Evolutionary conservation across 2,329 filamentous ascomycete genomes (phyloP), one percentile per base, ranked within the genome.

Genomic region (Pochonia chlamydosporia): DNA sequence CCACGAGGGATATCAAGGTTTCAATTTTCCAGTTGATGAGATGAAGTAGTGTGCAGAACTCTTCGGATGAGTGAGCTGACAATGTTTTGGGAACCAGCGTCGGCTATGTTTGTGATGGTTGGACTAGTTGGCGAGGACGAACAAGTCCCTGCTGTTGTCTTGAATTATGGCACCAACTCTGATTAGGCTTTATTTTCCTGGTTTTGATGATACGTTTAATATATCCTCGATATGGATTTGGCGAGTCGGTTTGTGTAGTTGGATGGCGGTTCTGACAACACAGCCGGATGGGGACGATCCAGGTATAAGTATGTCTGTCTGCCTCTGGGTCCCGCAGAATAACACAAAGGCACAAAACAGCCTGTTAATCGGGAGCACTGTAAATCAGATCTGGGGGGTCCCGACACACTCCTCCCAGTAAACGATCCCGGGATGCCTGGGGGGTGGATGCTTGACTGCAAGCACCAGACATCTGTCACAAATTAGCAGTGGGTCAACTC

Each of bases 371-470:
- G 44, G 44, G 8, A 41, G 41, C 26, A 31, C 43, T 44, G 49
- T 44, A 52, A 42, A 55, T 58, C 50, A 50, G 52, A 57, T 55
- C 52, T 54, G 52, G 43, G 49, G 37, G 26, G 40, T n/a, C n/a
- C n/a, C n/a, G n/a, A n/a, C n/a, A 47, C 39, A 51, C n/a, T n/a
- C n/a, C n/a, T 55, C 48, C 47, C 43, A 50, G 47, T 48, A 43
- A 33, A 35, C 28, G 45, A 49, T 49, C 33, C 51, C 47, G 37
- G n/a, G 40, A 43, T 26, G 24, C 10, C 40, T 23, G 33, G 40
- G 40, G 39, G n/a, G n/a, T n/a, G n/a, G n/a, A n/a, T n/a, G 24
- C 44, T 33, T 13, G 31, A 35, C 37, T 47, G 40, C 44, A 46
- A 47, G 47, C 44, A 43, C n/a, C n/a, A n/a, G n/a, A n/a, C 37